Conservation (phyloP, 2,329 filamentous ascomycete genomes). For the Amphichorda felina region DNA sequence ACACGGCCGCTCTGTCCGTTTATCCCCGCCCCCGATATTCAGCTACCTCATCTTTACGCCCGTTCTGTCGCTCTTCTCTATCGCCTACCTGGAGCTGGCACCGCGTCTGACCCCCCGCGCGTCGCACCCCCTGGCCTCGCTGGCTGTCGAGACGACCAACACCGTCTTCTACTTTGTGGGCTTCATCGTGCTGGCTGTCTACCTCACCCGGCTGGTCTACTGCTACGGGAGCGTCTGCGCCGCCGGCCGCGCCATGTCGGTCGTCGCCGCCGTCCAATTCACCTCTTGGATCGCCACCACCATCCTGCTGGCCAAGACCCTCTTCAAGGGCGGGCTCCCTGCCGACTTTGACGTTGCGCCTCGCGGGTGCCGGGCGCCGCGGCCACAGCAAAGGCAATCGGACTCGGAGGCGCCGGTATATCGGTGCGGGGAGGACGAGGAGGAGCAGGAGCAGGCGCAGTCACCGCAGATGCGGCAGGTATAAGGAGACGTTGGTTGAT, state of each 20-base stretch:
- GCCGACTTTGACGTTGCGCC: background rate
- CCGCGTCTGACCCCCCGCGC: slow-evolving; percentile 31
- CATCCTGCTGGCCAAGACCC: slow-evolving; percentile 30
- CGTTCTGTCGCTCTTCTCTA: slow-evolving; percentile 40
- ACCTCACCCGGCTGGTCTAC: slow-evolving; percentile 41
- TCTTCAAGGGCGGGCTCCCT: slow-evolving; percentile 28
- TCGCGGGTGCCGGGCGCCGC: background rate
- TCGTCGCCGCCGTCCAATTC: slow-evolving; percentile 41
- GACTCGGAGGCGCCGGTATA: background rate
- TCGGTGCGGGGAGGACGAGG: no score
- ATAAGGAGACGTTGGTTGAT: no score
- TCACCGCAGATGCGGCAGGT: no score
- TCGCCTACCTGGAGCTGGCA: slow-evolving; percentile 39
- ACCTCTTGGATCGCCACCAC: slow-evolving; percentile 38
- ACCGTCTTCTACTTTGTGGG: slow-evolving; percentile 46
- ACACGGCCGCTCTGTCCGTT: slow-evolving; percentile 17
- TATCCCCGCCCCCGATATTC: slow-evolving; percentile 39
- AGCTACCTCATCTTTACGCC: slow-evolving; percentile 46
- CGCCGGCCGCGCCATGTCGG: slow-evolving; percentile 40
- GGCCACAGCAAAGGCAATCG: background rate
- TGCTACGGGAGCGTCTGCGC: slow-evolving; percentile 46
- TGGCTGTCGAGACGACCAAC: slow-evolving; percentile 39
- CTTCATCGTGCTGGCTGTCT: slow-evolving; percentile 45
- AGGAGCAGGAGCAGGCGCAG: background rate
- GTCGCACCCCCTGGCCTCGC: slow-evolving; percentile 33